A percentile compares a stretch with the other conserved stretches of the same genome.
These are phyloP conservation scores for Cubamyces lactineus DNA, from an alignment of 768 basidiomycete genomes.

Conservation along the genomic window DNA sequence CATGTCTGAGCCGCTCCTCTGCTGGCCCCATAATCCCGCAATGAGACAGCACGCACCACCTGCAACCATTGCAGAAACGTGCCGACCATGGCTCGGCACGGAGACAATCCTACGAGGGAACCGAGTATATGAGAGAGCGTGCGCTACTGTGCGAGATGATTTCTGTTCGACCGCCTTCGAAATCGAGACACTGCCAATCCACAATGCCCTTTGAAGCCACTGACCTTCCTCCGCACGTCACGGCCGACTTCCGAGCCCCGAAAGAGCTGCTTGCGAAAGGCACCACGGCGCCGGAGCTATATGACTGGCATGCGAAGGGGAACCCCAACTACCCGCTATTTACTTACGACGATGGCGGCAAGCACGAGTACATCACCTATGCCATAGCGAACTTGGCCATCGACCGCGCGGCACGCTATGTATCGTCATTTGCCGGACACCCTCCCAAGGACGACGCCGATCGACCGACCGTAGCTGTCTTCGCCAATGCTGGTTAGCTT, in stretches of 20 bases:
- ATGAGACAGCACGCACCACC: too few species aligned
- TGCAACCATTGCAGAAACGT: too few species aligned
- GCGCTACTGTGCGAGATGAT: too few species aligned
- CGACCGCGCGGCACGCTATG: slow-evolving; percentile 31
- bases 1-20: too few species aligned
- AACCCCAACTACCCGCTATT: slow-evolving; percentile 38
- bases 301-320: slow-evolving; percentile 39
- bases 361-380: slow-evolving; percentile 22
- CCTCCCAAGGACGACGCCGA: not conserved
- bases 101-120: too few species aligned
- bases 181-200: too few species aligned
- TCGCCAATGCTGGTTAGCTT: slow-evolving; percentile 22
- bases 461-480: slow-evolving; percentile 31
- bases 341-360: slow-evolving; percentile 25
- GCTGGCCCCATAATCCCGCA: too few species aligned
- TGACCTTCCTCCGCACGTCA: slow-evolving; percentile 7
- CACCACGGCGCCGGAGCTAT: slow-evolving; percentile 37
- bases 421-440: not conserved
- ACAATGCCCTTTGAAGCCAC: slow-evolving; percentile 5
- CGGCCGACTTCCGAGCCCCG: slow-evolving; percentile 2
- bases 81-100: too few species aligned
- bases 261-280: not conserved
- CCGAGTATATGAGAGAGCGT: too few species aligned
- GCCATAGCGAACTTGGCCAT: slow-evolving; percentile 34
- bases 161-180: too few species aligned